Base-by-base conservation (phyloP, 2,329 filamentous ascomycete species). In the Aspergillus amoenus region DNA sequence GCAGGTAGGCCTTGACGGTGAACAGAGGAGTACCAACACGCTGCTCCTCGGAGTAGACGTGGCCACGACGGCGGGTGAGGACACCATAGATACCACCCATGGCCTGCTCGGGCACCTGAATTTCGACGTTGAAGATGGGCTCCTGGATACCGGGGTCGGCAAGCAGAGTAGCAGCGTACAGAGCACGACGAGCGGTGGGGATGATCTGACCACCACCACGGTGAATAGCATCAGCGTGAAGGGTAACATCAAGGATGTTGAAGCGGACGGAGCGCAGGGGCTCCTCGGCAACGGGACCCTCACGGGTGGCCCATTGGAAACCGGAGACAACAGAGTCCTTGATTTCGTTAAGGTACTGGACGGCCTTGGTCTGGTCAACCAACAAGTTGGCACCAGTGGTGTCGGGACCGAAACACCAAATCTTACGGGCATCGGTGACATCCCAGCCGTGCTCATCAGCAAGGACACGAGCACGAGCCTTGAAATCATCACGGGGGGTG, bases 71-170 rank as follows among this genome's bases (percentile, higher is more conserved):
- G 76, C 93, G 90, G 81, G 93, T 97, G 73, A 99, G 90, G 76
- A 97, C 93, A 89, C 93, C 90, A 83, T 99, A 99, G 81, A 99
- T 96, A 87, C 94, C 94, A 86, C 94, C 94, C 94, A 99, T 97
- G 78, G 94, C 93, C 75, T 88, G 84, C 86, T 99, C 94, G 74
- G 93, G 93, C 64, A 99, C 94, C 84, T 97, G 93, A 80, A 99
- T 99, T 82, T 99, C 94, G 79, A 96, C 92, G 78, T 97, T 84
- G 90, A 95, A 99, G 81, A 99, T 90, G 75, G 94, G 94, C 87
- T 99, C 94, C 72, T 92, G 88, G 64, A 99, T 87, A 80, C 86
- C 88, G 67, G 94, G 94, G 70, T 96, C 87, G 72, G 94, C 93
- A 70, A 99, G 86, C 67, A 99, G 89, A 67, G 91, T 81, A 68